Conservation (phyloP, 2,329 filamentous ascomycete genomes). For the Ramichloridium luteum region DNA sequence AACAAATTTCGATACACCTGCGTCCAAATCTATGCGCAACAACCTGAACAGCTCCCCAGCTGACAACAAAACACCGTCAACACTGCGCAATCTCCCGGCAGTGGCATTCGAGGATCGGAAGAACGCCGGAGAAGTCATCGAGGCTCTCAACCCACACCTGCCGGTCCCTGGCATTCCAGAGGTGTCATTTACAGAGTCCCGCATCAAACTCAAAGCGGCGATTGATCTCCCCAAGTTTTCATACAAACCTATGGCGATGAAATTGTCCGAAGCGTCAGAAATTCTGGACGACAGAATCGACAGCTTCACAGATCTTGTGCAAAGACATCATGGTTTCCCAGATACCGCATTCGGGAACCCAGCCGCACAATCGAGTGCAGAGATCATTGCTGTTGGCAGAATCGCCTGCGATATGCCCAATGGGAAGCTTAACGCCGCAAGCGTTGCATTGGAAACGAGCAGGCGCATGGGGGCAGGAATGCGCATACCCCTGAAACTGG, state of each 20-base stretch:
- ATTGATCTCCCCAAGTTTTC: constrained; percentile 82
- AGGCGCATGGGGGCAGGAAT: constrained; percentile 70
- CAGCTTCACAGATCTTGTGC: constrained; percentile 64
- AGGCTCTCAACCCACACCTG: constrained; percentile 67
- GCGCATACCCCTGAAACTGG: constrained; percentile 67
- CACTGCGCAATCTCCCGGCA: constrained; percentile 5
- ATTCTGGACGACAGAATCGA: constrained; percentile 93
- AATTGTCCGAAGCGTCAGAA: constrained; percentile 80
- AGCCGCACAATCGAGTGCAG: constrained; percentile 68
- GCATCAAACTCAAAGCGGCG: constrained; percentile 73
- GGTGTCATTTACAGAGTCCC: constrained; percentile 55
- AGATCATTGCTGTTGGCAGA: constrained; percentile 80
- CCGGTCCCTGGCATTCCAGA: constrained; percentile 40
- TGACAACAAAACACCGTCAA: constrained; percentile 26
- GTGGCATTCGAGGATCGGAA: constrained; percentile 56
- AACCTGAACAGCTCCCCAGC: constrained; percentile 36
- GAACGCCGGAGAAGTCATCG: constrained; percentile 70
- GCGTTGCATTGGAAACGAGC: constrained; percentile 78
- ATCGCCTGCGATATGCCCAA: constrained; percentile 82
- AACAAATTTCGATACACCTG: constrained; percentile 39
- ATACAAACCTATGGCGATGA: constrained; percentile 92
- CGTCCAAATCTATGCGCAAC: constrained; percentile 32
- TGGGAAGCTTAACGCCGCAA: constrained; percentile 74
- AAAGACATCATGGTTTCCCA: constrained; percentile 62
- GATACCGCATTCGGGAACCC: constrained; percentile 78